These are phyloP conservation scores for Avena eriantha DNA, from an alignment of 176 grass and related monocot species.

Conservation along the genomic window DNA sequence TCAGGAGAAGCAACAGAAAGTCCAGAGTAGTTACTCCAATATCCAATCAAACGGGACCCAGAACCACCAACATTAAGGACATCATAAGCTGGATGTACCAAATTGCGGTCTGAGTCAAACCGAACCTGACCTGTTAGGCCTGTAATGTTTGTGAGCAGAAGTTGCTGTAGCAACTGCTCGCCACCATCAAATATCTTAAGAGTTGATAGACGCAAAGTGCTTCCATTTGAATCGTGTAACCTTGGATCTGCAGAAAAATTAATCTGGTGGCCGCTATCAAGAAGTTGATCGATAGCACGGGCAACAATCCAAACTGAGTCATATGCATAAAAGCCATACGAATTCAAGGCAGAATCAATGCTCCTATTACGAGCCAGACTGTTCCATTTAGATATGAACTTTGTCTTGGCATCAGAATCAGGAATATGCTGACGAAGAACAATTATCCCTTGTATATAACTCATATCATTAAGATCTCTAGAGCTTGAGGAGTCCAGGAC, in stretches of 20 bases:
- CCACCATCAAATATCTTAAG: slow-evolving; percentile 73
- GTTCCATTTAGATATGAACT: slow-evolving; percentile 75
- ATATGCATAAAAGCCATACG: slow-evolving; percentile 86
- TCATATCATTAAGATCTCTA: slow-evolving; percentile 43
- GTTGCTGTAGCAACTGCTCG: slow-evolving; percentile 61
- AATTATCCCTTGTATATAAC: slow-evolving; percentile 72
- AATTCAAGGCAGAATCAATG: slow-evolving; percentile 56
- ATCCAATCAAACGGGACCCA: slow-evolving; percentile 59
- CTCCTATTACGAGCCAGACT: slow-evolving; percentile 42
- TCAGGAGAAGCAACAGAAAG: slow-evolving; percentile 72
- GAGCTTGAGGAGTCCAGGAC: slow-evolving; percentile 69
- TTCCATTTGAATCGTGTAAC: slow-evolving; percentile 59
- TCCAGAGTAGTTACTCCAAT: slow-evolving; percentile 82
- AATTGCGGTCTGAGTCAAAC: slow-evolving; percentile 64
- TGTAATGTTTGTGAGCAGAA: slow-evolving; percentile 77
- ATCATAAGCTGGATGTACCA: slow-evolving; percentile 72
- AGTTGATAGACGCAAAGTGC: slow-evolving; percentile 58
- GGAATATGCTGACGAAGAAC: slow-evolving; percentile 70
- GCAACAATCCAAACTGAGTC: slow-evolving; percentile 80
- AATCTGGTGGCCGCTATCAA: slow-evolving; percentile 51
- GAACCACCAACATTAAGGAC: slow-evolving; percentile 66
- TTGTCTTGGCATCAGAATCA: slow-evolving; percentile 64
- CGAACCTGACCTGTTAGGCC: slow-evolving; percentile 66
- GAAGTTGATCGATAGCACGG: slow-evolving; percentile 66
- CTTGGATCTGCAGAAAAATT: slow-evolving; percentile 72